Evolutionary conservation across 2,329 filamentous ascomycete species (phyloP), one percentile per base, ranked within the genome.

Genomic region (Microthyrium microscopicum): DNA sequence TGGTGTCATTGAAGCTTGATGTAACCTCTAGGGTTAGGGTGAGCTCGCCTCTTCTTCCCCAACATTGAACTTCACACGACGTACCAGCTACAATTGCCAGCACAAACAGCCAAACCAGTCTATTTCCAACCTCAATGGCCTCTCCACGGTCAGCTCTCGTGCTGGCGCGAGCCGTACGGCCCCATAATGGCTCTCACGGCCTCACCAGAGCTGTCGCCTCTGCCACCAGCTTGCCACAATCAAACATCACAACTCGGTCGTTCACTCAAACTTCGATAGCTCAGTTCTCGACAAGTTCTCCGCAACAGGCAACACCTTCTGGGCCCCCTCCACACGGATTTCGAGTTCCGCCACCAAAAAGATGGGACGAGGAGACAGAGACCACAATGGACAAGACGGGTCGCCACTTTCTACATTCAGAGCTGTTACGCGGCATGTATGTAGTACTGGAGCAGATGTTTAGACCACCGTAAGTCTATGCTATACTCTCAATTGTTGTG

Each of bases 361-460:
- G 72, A 61, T 95, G 84, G 83, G 74, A 91, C 45, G 71, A 91
- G 57, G 68, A 75, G 43, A 66, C 70, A 41, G 83, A 92, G 54
- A 73, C 68, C 42, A 71, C 78, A 22, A 61, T 91, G 46, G 83
- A 94, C 60, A 78, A 77, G 56, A 68, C 83, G 42, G 84, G 81
- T 46, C 89, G 85, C 55, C 95, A 84, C 67, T 98, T 98, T 62
- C 70, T 98, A 54, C 64, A 95, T 67, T 76, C 80, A 34, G 89
- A 98, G 68, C 89, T 95, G 78, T 70, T 82, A 56, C 75, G 89
- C 52, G 89, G 89, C 58, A 95, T 98, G 89, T 98, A 94, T 54
- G 76, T 98, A 45, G 73, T 89, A 58, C 55, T 98, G 53, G 89
- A 98, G 70, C 87, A 98, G 66, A 98, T 79, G 71, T 95, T 98